Evolutionary conservation across 352 stramenopile species (phyloP).

Genomic region (Halophytophthora batemanensis): DNA sequence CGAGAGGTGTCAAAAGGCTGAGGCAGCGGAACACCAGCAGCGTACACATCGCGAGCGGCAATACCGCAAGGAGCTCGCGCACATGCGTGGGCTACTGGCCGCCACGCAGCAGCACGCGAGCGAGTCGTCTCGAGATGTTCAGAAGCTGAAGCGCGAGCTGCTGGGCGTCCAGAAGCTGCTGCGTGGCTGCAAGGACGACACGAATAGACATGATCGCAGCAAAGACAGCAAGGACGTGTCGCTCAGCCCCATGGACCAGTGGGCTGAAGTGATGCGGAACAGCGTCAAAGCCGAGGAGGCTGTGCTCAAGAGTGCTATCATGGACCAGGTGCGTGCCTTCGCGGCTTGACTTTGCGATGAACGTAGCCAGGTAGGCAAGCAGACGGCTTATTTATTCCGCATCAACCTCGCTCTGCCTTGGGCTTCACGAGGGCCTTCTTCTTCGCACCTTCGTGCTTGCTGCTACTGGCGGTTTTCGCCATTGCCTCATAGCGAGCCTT

Average conservation of each 20-base stretch:
- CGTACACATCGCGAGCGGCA: slow-evolving; percentile 15
- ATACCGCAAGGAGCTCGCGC: slow-evolving; percentile 37
- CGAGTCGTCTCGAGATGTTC: slow-evolving; percentile 48
- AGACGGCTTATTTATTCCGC: slow-evolving; percentile 5
- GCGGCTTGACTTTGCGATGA: slow-evolving; percentile 1
- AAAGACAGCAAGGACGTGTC: slow-evolving; percentile 5
- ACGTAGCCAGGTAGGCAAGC: background rate
- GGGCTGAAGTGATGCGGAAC: slow-evolving; percentile 15
- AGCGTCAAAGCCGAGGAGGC: slow-evolving; percentile 29
- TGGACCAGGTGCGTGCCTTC: slow-evolving; percentile 39
- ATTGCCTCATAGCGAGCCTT: slow-evolving; percentile 57
- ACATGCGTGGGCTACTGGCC: slow-evolving; percentile 45
- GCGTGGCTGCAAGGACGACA: slow-evolving; percentile 25
- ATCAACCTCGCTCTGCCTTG: slow-evolving; percentile 1
- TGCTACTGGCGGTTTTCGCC: slow-evolving; percentile 1
- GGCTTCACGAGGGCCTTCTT: slow-evolving; percentile 4
- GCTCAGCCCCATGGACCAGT: slow-evolving; percentile 12
- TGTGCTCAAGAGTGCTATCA: slow-evolving; percentile 36
- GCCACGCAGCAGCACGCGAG: slow-evolving; percentile 42
- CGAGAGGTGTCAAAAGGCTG: slow-evolving; percentile 5
- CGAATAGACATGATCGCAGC: too few relatives aligned
- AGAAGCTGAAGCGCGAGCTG: slow-evolving; percentile 49
- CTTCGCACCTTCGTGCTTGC: background rate
- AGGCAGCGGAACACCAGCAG: slow-evolving; percentile 21
- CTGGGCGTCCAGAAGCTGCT: slow-evolving; percentile 45